A percentile compares a stretch with the other conserved stretches of the same genome.
phyloP scores from a whole-genome alignment of 2,329 filamentous ascomycete genomes.

The Alternaria sp. region DNA sequence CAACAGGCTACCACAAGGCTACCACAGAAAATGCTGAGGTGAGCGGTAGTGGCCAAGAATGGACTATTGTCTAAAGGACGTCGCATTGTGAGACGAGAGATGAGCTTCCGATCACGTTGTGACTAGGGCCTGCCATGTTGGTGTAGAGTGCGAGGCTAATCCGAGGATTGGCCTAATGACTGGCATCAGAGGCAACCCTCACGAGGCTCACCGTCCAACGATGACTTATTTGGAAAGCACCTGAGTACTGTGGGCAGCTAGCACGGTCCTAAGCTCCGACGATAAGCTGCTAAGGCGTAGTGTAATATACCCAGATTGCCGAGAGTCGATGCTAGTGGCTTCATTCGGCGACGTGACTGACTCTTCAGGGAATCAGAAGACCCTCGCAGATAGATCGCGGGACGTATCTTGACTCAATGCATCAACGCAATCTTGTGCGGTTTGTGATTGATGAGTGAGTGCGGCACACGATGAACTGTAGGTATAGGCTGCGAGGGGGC shows the following conservation, averaged over 20 bases:
- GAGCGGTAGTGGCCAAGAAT: not conserved
- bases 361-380: slow-evolving; percentile 5
- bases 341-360: slow-evolving; percentile 12
- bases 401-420: slow-evolving; percentile 11
- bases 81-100: slow-evolving; percentile 2
- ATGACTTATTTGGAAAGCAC: not conserved
- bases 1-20: slow-evolving; percentile 3
- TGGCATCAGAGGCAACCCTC: not conserved
- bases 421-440: slow-evolving; percentile 10
- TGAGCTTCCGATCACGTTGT: not conserved
- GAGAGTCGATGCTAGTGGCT: slow-evolving; percentile 15
- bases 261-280: slow-evolving; percentile 26
- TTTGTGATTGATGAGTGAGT: slow-evolving; percentile 6
- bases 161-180: not conserved
- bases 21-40: not conserved
- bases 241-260: slow-evolving; percentile 7
- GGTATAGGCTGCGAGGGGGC: slow-evolving; percentile 5
- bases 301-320: slow-evolving; percentile 29
- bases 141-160: not conserved
- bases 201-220: not conserved
- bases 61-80: not conserved
- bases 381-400: not conserved
- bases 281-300: slow-evolving; percentile 8
- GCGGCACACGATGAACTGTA: slow-evolving; percentile 5
- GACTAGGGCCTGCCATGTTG: not conserved